Base-by-base conservation (phyloP, 2,329 filamentous ascomycete genomes). In the Pseudogymnoascus sp. region DNA sequence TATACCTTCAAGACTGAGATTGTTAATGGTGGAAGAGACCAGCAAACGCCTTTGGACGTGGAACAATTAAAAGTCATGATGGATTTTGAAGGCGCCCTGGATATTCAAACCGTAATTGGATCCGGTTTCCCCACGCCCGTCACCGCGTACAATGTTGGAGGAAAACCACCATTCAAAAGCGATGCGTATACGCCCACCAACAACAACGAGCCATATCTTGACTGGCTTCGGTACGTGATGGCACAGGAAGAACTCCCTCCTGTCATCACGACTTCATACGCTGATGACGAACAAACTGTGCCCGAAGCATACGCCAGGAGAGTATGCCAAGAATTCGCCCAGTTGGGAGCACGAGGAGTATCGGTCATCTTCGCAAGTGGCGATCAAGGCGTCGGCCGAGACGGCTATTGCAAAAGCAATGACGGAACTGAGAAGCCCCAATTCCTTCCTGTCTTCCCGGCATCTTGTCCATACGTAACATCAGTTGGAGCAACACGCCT, bases 161-260 rank as follows among this genome's bases (percentile, higher is more conserved):
- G 83, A n/a, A 72, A 69, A 31, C 81, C 82, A 33, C 82, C 82
- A 0, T 82, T 81, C 70, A 73, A 76, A n/a, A 77, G 82, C 0
- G 79, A 83, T 63, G 62, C 74, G 15, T 60, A 53, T 42, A 63
- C 61, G 11, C 63, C 53, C 38, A 63, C 10, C 26, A 68, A 74
- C 60, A 71, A 77, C 65, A 86, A 86, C 69, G 83, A 86, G 71
- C 84, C 84, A 0, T 86, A 83, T 66, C 72, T 86, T 4, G 78
- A 81, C 38, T 80, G 83, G 67, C 74, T 85, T 13, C 75, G 82
- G 63, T 77, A 80, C 65, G 72, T 86, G 7, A 74, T 85, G 1
- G 70, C 74, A 0, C 77, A 81, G 57, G 71, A 74, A 13, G 71
- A 78, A 19, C 69, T 85, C 11, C 84, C 84, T 0, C 82, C 83